Evolutionary conservation across 2,329 filamentous ascomycete species (phyloP), one percentile per base, ranked within the genome.

Genomic region (Eutypella sp.): DNA sequence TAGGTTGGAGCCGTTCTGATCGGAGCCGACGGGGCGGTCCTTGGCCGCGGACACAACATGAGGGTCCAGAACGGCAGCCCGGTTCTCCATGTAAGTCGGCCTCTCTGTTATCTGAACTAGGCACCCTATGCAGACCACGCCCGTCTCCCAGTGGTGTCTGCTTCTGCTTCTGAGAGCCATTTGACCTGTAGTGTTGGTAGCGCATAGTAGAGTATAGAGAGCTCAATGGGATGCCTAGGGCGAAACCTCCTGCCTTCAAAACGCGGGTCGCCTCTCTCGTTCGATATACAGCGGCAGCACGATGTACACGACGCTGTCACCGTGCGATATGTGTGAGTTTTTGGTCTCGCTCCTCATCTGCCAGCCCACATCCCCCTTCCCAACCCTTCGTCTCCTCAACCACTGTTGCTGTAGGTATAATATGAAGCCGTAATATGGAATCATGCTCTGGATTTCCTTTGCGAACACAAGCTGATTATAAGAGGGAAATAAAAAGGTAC

Each of bases 261-360:
- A 85, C 64, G 84, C 85, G 1, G 86, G 86, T 39, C 79, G 86
- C 33, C 75, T 89, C 19, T 81, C 84, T 25, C 85, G 84, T 15
- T 78, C 78, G 2, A 76, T 77, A 5, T 90, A 89, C 65, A 75
- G 75, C 53, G 82, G 82, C 24, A 78, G 83, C 29, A 90, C 85
- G n/a, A 89, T 91, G 84, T 91, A 87, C 67, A 91, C 87, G 3
- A 89, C 86, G 1, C 71, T 91, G 6, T 87, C 84, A 3, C 87
- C 86, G 1, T 91, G 87, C 63, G 84, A 88, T 60, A 90, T 90
- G 86, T 91, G 84, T 64, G 53, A 55, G 64, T 54, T 22, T 9
- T 11, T 22, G n/a, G n/a, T 13, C 19, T 15, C 33, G n/a, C 20
- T 31, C 11, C 22, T 31, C 20, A 25, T 33, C 11, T 11, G 11